Percentiles rank a stretch among this genome's conserved stretches.
phyloP scores from a whole-genome alignment of 1,284 basidiomycete genomes.

The Rhodotorula sp. region DNA sequence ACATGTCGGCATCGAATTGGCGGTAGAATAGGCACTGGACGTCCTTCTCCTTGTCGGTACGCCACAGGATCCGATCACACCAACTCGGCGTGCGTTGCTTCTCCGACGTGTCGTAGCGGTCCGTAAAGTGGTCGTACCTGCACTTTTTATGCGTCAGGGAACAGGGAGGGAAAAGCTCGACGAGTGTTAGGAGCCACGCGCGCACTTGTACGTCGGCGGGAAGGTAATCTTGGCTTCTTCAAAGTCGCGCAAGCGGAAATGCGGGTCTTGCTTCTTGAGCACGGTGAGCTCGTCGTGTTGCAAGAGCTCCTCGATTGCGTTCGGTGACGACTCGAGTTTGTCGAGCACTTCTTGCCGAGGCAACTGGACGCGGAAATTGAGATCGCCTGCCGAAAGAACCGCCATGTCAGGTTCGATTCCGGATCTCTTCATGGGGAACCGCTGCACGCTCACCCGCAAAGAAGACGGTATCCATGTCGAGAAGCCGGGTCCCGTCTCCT shows the following conservation, averaged over 20 bases:
- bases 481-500: slow-evolving; percentile 87
- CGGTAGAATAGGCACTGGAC: slow-evolving; percentile 44
- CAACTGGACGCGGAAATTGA: slow-evolving; percentile 92
- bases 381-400: slow-evolving; percentile 62
- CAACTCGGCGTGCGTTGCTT: slow-evolving; percentile 88
- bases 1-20: slow-evolving; percentile 48
- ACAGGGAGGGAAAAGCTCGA: neutral
- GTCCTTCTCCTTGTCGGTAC: neutral
- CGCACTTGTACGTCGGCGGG: slow-evolving; percentile 84
- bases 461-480: slow-evolving; percentile 91
- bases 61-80: slow-evolving; percentile 92
- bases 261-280: slow-evolving; percentile 72
- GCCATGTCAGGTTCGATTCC: neutral
- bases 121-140: slow-evolving; percentile 67
- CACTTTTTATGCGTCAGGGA: neutral
- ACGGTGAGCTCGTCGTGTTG: slow-evolving; percentile 83
- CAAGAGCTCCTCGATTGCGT: slow-evolving; percentile 67
- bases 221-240: slow-evolving; percentile 78
- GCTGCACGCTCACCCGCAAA: slow-evolving; percentile 61
- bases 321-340: slow-evolving; percentile 55
- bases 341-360: slow-evolving; percentile 74
- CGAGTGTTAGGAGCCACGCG: neutral
- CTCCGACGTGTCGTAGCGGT: slow-evolving; percentile 81
- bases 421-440: slow-evolving; percentile 67
- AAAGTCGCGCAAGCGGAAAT: slow-evolving; percentile 80